phyloP scores from a whole-genome alignment of 2,329 filamentous ascomycete genomes.

The Pezizomycotina sp. region DNA sequence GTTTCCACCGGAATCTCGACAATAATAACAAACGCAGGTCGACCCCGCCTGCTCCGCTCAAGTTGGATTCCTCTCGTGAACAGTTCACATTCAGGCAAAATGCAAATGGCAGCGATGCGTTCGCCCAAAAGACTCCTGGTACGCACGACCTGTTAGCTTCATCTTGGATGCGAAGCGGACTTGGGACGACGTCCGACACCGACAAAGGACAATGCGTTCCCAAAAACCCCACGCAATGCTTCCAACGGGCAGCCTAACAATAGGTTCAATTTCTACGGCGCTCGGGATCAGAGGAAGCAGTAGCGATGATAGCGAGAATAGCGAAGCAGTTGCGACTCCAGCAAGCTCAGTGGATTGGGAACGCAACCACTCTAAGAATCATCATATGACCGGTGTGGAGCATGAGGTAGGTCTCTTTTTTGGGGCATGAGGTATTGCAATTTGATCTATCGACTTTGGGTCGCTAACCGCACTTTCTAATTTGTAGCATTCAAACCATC shows the following conservation, averaged over 20 bases:
- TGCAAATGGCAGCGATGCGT: constrained; percentile 13
- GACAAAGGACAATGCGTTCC: constrained; percentile 17
- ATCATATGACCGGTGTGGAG: constrained; percentile 17
- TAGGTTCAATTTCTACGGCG: constrained; percentile 7
- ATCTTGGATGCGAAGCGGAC: constrained; percentile 12
- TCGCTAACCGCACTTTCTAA: constrained; percentile 4
- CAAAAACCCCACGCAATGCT: constrained; percentile 16
- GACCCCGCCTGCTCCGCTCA: constrained; percentile 15
- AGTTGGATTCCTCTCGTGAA: no score
- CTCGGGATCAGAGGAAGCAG: constrained; percentile 14
- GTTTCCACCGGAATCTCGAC: constrained; percentile 13
- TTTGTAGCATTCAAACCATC: constrained; percentile 12
- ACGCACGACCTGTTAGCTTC: constrained; percentile 3
- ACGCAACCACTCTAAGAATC: constrained; percentile 16
- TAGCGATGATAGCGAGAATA: constrained; percentile 19
- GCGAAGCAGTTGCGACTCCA: constrained; percentile 13
- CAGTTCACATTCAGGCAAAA: constrained; percentile 15
- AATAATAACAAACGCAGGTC: constrained; percentile 14
- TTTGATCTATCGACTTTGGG: background rate
- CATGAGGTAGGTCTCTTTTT: constrained; percentile 12
- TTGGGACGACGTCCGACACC: constrained; percentile 19
- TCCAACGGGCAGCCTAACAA: constrained; percentile 5
- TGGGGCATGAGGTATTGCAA: background rate
- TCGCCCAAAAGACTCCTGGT: constrained; percentile 5
- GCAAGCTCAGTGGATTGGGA: constrained; percentile 18